These are phyloP conservation scores for Paraleonurus japonicus DNA, from an alignment of 257 asterid species.

Conservation along the genomic window DNA sequence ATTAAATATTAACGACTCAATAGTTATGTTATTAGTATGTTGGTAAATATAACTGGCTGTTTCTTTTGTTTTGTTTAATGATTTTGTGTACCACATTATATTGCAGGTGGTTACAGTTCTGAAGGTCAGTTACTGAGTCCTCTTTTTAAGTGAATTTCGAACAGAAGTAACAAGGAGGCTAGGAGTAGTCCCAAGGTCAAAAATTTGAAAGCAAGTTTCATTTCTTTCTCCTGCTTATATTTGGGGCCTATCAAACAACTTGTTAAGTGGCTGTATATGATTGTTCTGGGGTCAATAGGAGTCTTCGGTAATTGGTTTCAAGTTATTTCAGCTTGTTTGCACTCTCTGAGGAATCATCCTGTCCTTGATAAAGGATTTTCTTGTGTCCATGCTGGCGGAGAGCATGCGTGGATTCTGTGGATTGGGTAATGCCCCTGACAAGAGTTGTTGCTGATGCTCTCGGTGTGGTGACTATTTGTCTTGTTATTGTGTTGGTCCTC, in stretches of 20 bases:
- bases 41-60: not conserved
- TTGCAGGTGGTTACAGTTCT: conserved; percentile 24
- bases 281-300: conserved; percentile 32
- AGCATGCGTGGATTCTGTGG: conserved; percentile 83
- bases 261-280: conserved; percentile 22
- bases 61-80: not conserved
- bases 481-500: conserved; percentile 63
- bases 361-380: conserved; percentile 28
- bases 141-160: not conserved
- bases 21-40: not conserved
- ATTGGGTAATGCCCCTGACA: conserved; percentile 90
- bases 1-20: not conserved
- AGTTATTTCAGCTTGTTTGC: conserved; percentile 11
- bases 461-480: conserved; percentile 73
- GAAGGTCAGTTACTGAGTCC: not conserved
- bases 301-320: conserved; percentile 1
- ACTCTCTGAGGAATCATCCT: conserved; percentile 17
- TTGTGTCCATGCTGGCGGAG: conserved; percentile 68
- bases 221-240: not conserved
- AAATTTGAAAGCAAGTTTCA: not conserved
- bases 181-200: not conserved
- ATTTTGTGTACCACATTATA: not conserved
- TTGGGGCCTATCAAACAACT: not conserved
- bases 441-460: conserved; percentile 86
- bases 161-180: not conserved